phyloP scores from a whole-genome alignment of 1,284 basidiomycete genomes.

The Lignosus rhinocerotis region DNA sequence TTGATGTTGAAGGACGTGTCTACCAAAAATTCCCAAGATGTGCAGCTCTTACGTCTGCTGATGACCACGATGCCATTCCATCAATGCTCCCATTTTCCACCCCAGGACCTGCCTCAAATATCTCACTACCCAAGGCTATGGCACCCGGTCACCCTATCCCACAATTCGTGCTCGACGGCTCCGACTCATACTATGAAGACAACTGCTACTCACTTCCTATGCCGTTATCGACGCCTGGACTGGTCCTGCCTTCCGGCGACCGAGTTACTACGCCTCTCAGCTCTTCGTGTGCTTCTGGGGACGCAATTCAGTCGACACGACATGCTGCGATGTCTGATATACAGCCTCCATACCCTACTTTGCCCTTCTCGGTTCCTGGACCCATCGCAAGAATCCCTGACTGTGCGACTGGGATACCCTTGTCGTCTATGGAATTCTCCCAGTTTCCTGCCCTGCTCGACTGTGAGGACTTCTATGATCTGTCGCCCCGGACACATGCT shows the following conservation, averaged over 20 bases:
- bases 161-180: not conserved
- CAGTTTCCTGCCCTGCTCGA: too few species aligned
- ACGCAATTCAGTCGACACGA: too few species aligned
- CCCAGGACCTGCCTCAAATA: not conserved
- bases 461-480: too few species aligned
- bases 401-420: slow-evolving; percentile 1
- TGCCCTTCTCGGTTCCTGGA: slow-evolving; percentile 25
- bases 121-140: not conserved
- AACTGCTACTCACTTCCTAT: not conserved
- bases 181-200: too few species aligned
- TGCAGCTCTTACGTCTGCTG: not conserved
- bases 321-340: not conserved
- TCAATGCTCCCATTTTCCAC: not conserved
- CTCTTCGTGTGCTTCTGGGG: not conserved
- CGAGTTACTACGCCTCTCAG: not conserved
- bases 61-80: not conserved
- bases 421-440: slow-evolving; percentile 10
- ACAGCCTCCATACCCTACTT: not conserved
- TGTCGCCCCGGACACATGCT: too few species aligned
- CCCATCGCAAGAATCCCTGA: not conserved
- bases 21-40: not conserved
- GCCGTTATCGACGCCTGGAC: slow-evolving; percentile 38
- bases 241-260: slow-evolving; percentile 19
- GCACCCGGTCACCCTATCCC: not conserved
- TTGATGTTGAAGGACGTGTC: not conserved